A percentile compares a stretch with the other conserved stretches of the same genome.
Conservation (phyloP, 1,139 yeast species). For the Hemisphaericaspora xylofermentans region DNA sequence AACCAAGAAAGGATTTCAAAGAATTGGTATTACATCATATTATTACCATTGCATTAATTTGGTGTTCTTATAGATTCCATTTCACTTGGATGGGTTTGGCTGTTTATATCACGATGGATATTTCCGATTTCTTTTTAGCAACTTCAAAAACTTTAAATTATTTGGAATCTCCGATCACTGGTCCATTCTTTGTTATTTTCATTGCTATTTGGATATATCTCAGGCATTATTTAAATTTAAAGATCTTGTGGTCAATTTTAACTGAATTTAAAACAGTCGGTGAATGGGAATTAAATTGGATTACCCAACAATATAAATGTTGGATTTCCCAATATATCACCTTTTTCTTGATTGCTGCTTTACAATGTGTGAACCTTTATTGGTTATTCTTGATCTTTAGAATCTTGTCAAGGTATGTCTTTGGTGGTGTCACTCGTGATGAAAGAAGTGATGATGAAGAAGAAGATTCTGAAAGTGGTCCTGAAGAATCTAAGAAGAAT, state of each 20-base stretch:
- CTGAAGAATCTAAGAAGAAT: slow-evolving; percentile 26
- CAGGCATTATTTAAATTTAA: slow-evolving; percentile 82
- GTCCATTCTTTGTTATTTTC: slow-evolving; percentile 68
- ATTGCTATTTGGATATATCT: slow-evolving; percentile 77
- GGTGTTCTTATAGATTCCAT: slow-evolving; percentile 90
- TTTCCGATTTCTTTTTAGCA: slow-evolving; percentile 87
- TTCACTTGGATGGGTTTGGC: slow-evolving; percentile 95
- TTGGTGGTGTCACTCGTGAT: slow-evolving; percentile 65
- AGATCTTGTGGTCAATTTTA: slow-evolving; percentile 80
- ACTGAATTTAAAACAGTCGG: slow-evolving; percentile 89
- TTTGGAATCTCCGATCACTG: slow-evolving; percentile 62
- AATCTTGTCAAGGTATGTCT: slow-evolving; percentile 63
- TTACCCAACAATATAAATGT: slow-evolving; percentile 93
- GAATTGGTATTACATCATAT: slow-evolving; percentile 93
- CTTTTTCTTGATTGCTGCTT: slow-evolving; percentile 69
- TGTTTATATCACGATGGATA: slow-evolving; percentile 92
- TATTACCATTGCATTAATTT: slow-evolving; percentile 84
- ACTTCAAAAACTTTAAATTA: slow-evolving; percentile 82
- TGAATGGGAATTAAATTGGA: slow-evolving; percentile 77
- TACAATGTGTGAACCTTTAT: slow-evolving; percentile 81
- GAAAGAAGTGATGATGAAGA: slow-evolving; percentile 90
- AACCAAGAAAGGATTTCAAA: slow-evolving; percentile 89
- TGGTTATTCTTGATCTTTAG: slow-evolving; percentile 85
- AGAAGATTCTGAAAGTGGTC: slow-evolving; percentile 38
- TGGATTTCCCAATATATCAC: slow-evolving; percentile 92